Evolutionary conservation across 768 basidiomycete species (phyloP), one percentile per base, ranked within the genome.

Genomic region (Hericium coralloides): DNA sequence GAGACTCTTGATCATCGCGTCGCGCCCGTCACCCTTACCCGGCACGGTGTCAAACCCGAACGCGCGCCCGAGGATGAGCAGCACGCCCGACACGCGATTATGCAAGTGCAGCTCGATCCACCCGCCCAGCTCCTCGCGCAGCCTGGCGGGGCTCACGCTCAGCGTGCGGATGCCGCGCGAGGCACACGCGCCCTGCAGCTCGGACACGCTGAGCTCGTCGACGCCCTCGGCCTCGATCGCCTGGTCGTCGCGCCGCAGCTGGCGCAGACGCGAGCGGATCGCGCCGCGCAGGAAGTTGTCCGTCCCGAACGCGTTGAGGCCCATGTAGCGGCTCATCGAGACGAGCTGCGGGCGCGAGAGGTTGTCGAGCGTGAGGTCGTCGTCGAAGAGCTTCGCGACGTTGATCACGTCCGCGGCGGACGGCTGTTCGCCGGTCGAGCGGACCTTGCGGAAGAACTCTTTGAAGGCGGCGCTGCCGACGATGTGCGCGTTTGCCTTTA

Each of bases 381-480:
- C 94, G 67, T 98, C 92, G 71, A 99, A 99, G 23, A 98, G 80
- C 66, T 93, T 92, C 55, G 97, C 95, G 26, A 98, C 97, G 66
- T 85, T 91, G 76, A 95, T 83, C 62, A 99, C 81, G 64, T 99
- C 95, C 61, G 82, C 72, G 1, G 86, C 79, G 0, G 93, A 93
- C 14, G 97, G 95, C 1, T 84, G 81, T 77, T 98, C 97, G 50
- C 97, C 97, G 0, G 95, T 98, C 4, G 92, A 90, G 53, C 97
- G 89, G 58, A 94, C 86, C 75, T 98, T 98, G 68, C 92, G 84
- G 86, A 99, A 99, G 76, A 99, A 99, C 71, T 95, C 93, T 69
- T 98, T 98, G 82, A 99, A 99, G 41, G 93, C 91, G 55, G 97
- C 95, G 43, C 82, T 88, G 60, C 92, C 89, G 58, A 98, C 84